Evolutionary conservation across 345 rosid species (phyloP), one percentile per base, ranked within the genome.

Genomic region (Aegle marmelos): DNA sequence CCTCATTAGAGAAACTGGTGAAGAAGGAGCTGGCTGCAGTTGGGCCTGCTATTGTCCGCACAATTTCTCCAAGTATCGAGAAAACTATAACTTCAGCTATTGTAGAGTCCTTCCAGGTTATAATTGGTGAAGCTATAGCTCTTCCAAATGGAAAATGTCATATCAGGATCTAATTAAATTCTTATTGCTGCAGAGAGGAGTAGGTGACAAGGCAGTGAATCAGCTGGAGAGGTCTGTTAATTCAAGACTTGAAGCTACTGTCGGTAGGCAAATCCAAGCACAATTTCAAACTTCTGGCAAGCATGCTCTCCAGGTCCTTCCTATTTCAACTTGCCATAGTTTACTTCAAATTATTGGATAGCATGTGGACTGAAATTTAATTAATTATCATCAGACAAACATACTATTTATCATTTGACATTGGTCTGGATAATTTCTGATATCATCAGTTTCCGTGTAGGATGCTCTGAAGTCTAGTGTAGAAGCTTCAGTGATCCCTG

Each of bases 281-380:
- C 98, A 94, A 72, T 94, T 96, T 84, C 98, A 92, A 90, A 94
- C 94, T 73, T 88, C 98, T 86, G 99, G 97, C 83, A 92, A 83
- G 86, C 95, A 90, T 78, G 97, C 98, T 31, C 94, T 95, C 72
- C 96, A 93, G 99, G 99, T 95, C 79, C 65, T 78, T 37, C 25
- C 16, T 36, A 73, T 56, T 77, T 70, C 57, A 39, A 62, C 75
- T 70, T 81, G 62, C 9, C 45, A 27, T 27, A 36, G 57, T 78
- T 62, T 9, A 27, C 50, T 22, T 30, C 62, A 39, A 60, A 60
- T 30, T 25, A 28, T 27, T 60, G 27, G 22, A 70, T 70, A 2
- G 8, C n/a, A 39, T 25, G 30, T 41, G 28, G 68, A 24, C 39
- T 9, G 54, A 74, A 39, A 7, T 57, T 57, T n/a, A 62, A 24